Evolutionary conservation across 2,329 filamentous ascomycete species (phyloP), one percentile per base, ranked within the genome.

Genomic region (Neonectria neomacrospora): DNA sequence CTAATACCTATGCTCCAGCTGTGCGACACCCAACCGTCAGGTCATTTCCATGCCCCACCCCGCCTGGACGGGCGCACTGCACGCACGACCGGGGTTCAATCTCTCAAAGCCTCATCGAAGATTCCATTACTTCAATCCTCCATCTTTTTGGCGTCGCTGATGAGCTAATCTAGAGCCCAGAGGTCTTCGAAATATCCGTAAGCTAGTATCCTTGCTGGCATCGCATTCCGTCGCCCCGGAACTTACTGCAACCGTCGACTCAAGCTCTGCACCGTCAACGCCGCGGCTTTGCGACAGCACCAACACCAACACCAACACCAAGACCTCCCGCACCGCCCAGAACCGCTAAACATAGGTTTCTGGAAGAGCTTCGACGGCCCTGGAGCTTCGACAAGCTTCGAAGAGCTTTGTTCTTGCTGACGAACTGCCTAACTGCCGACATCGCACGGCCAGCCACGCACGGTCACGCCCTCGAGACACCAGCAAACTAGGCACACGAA

Each of bases 161-260:
- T n/a, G 34, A 16, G 34, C 16, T 16, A 37, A 16, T 14, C 16
- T 16, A n/a, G 6, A 37, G 34, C 52, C 14, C 45, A 60, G 54
- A 26, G 60, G 48, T 54, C 44, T 44, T 61, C 42, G 57, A 68
- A 65, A 37, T 54, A 61, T 64, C 58, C 42, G 63, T 57, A 52
- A 26, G 23, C 6, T 6, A 26, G 34, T 6, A 16, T 5, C 34
- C 28, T 14, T 30, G 47, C 44, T 54, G 42, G 54, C 64, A 52
- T 59, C 45, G 53, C 63, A 68, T 65, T 69, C 67, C 67, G 63
- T 57, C 58, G 58, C 53, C 58, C 41, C 48, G 57, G 57, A 58
- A 56, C 64, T 61, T 66, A 60, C 70, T 67, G 64, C 64, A 64
- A 67, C 64, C 60, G 57, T 71, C 68, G 70, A 71, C 58, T 64